These are phyloP conservation scores for Calophaca sinica DNA, from an alignment of 306 rosid genomes.

Conservation along the genomic window DNA sequence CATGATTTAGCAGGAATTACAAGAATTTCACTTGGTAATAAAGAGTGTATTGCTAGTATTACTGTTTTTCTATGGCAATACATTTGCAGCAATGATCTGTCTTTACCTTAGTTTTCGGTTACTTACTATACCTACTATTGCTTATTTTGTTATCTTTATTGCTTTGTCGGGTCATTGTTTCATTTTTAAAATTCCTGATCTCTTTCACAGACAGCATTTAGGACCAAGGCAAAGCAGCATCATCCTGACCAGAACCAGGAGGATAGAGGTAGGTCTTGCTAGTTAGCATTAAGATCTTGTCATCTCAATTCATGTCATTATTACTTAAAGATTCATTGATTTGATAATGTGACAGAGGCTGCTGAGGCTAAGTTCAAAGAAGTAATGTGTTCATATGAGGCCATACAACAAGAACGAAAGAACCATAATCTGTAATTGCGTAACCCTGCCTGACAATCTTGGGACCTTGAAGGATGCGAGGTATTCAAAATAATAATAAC, in stretches of 20 bases:
- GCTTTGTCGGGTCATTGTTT: slow-evolving; percentile 10
- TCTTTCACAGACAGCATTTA: slow-evolving; percentile 75
- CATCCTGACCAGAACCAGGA: slow-evolving; percentile 97
- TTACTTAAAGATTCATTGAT: slow-evolving; percentile 28
- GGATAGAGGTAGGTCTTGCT: slow-evolving; percentile 67
- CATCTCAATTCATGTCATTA: slow-evolving; percentile 23
- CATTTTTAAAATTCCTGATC: slow-evolving; percentile 7
- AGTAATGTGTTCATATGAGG: slow-evolving; percentile 87
- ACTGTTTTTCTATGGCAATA: not conserved
- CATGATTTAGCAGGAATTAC: not conserved
- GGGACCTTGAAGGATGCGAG: slow-evolving; percentile 34
- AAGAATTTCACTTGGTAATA: not conserved
- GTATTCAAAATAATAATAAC: slow-evolving; percentile 28
- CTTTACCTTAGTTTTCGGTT: slow-evolving; percentile 19
- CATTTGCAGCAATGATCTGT: slow-evolving; percentile 19
- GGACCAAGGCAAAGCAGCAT: slow-evolving; percentile 78
- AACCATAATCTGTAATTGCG: slow-evolving; percentile 49
- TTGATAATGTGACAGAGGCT: slow-evolving; percentile 66
- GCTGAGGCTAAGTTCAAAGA: slow-evolving; percentile 96
- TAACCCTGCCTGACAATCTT: slow-evolving; percentile 1
- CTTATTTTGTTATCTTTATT: slow-evolving; percentile 2
- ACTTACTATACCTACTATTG: not conserved
- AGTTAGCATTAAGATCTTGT: slow-evolving; percentile 31
- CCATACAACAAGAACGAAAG: slow-evolving; percentile 80
- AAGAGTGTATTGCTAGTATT: not conserved